Evolutionary conservation across 1,284 basidiomycete species (phyloP).

Genomic region (Apiotrichum brassicae): DNA sequence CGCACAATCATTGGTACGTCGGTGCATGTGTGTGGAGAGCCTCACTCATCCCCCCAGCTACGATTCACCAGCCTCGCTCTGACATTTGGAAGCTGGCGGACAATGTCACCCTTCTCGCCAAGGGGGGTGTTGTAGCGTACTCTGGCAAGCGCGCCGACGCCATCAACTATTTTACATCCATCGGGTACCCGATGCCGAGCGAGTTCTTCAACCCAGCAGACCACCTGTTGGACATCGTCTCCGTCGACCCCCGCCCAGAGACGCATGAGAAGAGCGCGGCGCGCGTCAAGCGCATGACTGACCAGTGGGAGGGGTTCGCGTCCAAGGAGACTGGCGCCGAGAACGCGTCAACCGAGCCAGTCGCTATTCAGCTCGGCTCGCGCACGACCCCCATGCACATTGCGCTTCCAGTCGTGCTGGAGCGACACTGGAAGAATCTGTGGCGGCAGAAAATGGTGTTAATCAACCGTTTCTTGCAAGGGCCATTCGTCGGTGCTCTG

Average conservation of each 20-base stretch:
- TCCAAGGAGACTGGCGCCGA: constrained; percentile 15
- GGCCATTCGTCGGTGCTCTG: constrained; percentile 41
- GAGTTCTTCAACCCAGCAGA: constrained; percentile 47
- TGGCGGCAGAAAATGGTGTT: constrained; percentile 45
- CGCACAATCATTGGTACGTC: constrained; percentile 50
- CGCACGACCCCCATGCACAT: constrained; percentile 40
- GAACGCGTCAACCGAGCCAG: not conserved
- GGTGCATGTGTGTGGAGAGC: not conserved
- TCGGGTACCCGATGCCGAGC: constrained; percentile 44
- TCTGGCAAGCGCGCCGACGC: constrained; percentile 31
- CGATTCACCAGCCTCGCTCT: constrained; percentile 54
- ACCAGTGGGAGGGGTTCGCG: constrained; percentile 12
- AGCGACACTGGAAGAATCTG: constrained; percentile 45
- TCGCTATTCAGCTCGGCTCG: constrained; percentile 8
- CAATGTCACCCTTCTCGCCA: constrained; percentile 52
- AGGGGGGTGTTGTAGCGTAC: constrained; percentile 50
- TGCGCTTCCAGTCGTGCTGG: constrained; percentile 44
- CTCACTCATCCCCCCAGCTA: constrained; percentile 34
- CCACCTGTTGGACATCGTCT: constrained; percentile 47
- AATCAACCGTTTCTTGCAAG: constrained; percentile 44
- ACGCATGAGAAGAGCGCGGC: constrained; percentile 19
- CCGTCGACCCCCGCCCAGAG: constrained; percentile 35
- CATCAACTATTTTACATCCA: constrained; percentile 35
- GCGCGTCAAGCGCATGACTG: constrained; percentile 23
- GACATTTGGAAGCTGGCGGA: constrained; percentile 52